Evolutionary conservation across 139 green algal species (phyloP).

Genomic region (Diplosphaera chodatii): DNA sequence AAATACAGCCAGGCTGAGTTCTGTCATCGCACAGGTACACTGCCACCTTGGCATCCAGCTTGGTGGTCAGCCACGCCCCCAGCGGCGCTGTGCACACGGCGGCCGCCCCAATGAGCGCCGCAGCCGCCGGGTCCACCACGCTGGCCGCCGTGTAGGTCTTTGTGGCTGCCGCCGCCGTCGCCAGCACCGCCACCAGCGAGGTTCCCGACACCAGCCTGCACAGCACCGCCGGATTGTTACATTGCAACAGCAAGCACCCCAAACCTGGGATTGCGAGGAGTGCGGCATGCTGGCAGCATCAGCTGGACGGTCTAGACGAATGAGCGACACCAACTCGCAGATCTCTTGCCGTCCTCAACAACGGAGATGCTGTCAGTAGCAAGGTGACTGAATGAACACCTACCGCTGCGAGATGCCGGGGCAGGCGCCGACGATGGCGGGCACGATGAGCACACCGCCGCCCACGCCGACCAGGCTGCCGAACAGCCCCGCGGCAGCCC

Average conservation of each 20-base stretch:
- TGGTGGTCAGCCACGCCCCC: slow-evolving; percentile 44
- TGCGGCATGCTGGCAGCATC: too few species aligned
- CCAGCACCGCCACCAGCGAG: slow-evolving; percentile 61
- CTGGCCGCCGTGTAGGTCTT: slow-evolving; percentile 35
- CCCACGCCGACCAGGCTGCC: slow-evolving; percentile 74
- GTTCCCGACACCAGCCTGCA: slow-evolving; percentile 51
- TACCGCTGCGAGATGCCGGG: slow-evolving; percentile 36
- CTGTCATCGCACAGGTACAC: too few species aligned
- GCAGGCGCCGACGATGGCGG: slow-evolving; percentile 55
- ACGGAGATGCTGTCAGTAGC: too few species aligned
- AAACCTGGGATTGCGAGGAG: too few species aligned
- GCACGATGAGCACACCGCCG: slow-evolving; percentile 69
- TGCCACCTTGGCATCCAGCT: slow-evolving; percentile 42
- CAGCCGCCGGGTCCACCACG: slow-evolving; percentile 48
- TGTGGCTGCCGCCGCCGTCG: slow-evolving; percentile 47
- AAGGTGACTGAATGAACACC: too few species aligned
- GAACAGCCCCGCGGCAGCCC: slow-evolving; percentile 53
- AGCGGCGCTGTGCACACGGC: slow-evolving; percentile 51
- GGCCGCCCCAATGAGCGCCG: slow-evolving; percentile 39
- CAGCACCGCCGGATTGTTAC: too few species aligned
- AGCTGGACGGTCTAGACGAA: too few species aligned
- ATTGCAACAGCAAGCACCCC: too few species aligned
- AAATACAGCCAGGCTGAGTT: too few species aligned
- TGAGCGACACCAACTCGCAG: too few species aligned
- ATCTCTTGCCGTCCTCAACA: too few species aligned